Evolutionary conservation across 2,329 filamentous ascomycete species (phyloP).

Genomic region (Cercospora janseana): DNA sequence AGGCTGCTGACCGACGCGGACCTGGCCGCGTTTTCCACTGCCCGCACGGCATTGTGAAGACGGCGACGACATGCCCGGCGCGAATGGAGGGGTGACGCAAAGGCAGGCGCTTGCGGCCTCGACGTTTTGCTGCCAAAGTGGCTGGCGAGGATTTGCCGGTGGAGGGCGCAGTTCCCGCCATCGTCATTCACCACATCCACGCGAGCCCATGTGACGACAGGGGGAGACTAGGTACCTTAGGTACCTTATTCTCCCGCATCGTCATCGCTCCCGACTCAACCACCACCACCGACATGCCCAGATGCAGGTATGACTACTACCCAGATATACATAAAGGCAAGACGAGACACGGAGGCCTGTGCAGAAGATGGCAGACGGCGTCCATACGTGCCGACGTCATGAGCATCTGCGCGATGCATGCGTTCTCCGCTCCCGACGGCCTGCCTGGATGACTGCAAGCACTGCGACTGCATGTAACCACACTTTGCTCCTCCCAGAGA

Average conservation of each 20-base stretch:
- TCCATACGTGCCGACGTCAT: no score
- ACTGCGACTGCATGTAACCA: no score
- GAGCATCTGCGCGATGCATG: no score
- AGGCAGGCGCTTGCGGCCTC: slow-evolving; percentile 15
- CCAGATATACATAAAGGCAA: no score
- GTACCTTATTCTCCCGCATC: neutral
- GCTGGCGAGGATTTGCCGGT: slow-evolving; percentile 8
- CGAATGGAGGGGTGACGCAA: slow-evolving; percentile 20
- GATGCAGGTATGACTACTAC: no score
- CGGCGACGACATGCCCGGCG: slow-evolving; percentile 16
- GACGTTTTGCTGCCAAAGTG: slow-evolving; percentile 2
- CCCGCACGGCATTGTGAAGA: slow-evolving; percentile 12
- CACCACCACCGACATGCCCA: neutral
- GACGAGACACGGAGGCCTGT: no score
- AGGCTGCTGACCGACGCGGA: slow-evolving; percentile 2
- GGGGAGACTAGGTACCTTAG: neutral
- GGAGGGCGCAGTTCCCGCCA: slow-evolving; percentile 6
- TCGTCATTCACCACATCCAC: slow-evolving; percentile 1
- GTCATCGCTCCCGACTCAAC: neutral
- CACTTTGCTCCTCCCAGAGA: no score
- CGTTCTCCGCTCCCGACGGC: no score
- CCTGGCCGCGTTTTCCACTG: slow-evolving; percentile 10
- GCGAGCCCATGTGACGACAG: slow-evolving; percentile 3
- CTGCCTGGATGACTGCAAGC: no score
- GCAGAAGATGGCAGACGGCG: no score